Evolutionary conservation across 2,329 filamentous ascomycete species (phyloP), one percentile per base, ranked within the genome.

Genomic region (Botrytis hyacinthi): DNA sequence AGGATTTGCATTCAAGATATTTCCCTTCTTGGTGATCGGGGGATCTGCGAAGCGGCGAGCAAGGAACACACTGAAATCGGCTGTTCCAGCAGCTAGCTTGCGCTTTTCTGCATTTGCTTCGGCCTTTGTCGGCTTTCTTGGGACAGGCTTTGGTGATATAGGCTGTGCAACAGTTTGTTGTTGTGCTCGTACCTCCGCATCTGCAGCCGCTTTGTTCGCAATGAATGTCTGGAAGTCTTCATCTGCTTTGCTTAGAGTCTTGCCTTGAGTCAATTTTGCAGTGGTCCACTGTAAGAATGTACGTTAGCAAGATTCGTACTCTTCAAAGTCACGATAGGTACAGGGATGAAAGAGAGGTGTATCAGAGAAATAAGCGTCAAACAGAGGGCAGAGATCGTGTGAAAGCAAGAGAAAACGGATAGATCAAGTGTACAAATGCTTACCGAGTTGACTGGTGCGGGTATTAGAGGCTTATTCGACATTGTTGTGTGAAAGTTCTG

Each of bases 221-320:
- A 68, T 16, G 22, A 72, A 72, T 26, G 61, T 59, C n/a, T 72
- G 70, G 26, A 72, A 72, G 9, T 72, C 62, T 68, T 72, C 70
- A 46, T 72, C 70, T 48, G 70, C 48, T 62, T 72, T 72, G 70
- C 70, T 46, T 44, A 68, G 32, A 57, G 51, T 20, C 40, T 60
- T 72, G 54, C 51, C 70, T 37, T 40, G 46, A 29, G 61, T 54
- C 29, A 72, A 44, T 4, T 46, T 60, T 20, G 54, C 32, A n/a
- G n/a, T 68, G 18, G 40, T 72, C 70, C 70, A 72, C 70, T 72
- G 62, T 35, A 18, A 29, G 18, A 37, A 18, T 44, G 22, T 32
- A 1, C 4, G 29, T 72, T 37, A 72, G 70, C 37, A 72, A 37
- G 12, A 20, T 40, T 60, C 29, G 12, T n/a, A 26, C n/a, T 29